phyloP scores from a whole-genome alignment of 805 yeast genomes.

The Kodamaea neixiangensis region DNA sequence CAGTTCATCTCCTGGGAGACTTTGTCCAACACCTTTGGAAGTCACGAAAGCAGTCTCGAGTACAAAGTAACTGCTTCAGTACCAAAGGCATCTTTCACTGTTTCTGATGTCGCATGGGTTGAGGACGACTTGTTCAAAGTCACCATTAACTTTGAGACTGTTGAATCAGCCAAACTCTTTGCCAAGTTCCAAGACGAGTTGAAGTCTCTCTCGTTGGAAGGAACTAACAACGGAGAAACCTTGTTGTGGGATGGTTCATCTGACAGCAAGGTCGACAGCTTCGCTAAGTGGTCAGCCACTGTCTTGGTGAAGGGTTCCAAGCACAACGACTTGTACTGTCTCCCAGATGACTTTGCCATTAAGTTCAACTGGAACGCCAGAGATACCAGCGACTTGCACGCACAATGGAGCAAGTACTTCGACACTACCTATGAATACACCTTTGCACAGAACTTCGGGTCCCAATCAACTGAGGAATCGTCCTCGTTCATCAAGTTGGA shows the following conservation, averaged over 20 bases:
- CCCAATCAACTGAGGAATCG: background rate
- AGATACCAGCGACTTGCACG: conserved; percentile 15
- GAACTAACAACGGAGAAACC: conserved; percentile 12
- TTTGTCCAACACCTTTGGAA: conserved; percentile 7
- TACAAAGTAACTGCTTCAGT: conserved; percentile 6
- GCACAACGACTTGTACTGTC: conserved; percentile 18
- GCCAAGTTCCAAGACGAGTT: conserved; percentile 14
- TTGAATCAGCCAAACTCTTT: conserved; percentile 14
- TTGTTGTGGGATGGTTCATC: conserved; percentile 12
- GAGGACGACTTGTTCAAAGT: conserved; percentile 21
- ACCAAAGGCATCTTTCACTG: conserved; percentile 19
- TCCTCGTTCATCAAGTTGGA: conserved; percentile 7
- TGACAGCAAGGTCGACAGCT: conserved; percentile 11
- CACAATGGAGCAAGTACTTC: conserved; percentile 19
- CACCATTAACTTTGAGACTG: conserved; percentile 21
- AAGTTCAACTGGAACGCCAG: conserved; percentile 17
- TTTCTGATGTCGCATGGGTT: conserved; percentile 19
- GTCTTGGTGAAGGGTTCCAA: conserved; percentile 17
- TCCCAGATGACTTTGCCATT: conserved; percentile 20
- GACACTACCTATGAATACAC: conserved; percentile 18
- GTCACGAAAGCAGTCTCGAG: conserved; percentile 12
- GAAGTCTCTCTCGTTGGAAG: conserved; percentile 13
- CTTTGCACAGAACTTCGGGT: conserved; percentile 15
- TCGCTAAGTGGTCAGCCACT: conserved; percentile 20
- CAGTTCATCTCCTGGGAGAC: conserved; percentile 9